These are phyloP conservation scores for Dictyostelium firmibasis DNA, from an alignment of 78 protist genomes.

Conservation along the genomic window DNA sequence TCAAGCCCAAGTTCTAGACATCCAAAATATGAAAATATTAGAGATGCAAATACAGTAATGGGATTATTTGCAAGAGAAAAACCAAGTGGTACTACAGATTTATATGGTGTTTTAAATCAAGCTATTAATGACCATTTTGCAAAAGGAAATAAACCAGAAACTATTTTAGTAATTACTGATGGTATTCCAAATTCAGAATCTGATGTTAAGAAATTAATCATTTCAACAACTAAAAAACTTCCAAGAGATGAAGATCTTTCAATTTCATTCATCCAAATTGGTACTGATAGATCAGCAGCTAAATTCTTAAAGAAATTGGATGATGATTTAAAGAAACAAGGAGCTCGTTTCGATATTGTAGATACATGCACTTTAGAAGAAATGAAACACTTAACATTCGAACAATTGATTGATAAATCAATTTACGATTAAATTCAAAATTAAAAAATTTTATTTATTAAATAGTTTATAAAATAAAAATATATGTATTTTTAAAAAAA, in stretches of 20 bases:
- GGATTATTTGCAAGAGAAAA: constrained; percentile 60
- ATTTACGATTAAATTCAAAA: constrained; percentile 28
- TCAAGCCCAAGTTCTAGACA: constrained; percentile 7
- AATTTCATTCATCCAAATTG: constrained; percentile 82
- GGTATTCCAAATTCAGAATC: constrained; percentile 73
- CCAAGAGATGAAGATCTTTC: constrained; percentile 76
- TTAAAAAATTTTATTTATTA: too few relatives aligned
- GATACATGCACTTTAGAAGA: constrained; percentile 43
- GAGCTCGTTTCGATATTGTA: constrained; percentile 80
- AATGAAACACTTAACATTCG: constrained; percentile 32
- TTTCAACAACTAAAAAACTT: constrained; percentile 24
- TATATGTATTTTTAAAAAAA: too few relatives aligned
- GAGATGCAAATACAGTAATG: constrained; percentile 15
- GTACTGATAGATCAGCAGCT: constrained; percentile 60
- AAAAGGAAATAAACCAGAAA: constrained; percentile 43
- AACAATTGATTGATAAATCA: constrained; percentile 65
- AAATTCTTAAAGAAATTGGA: constrained; percentile 69
- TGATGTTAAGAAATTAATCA: constrained; percentile 37
- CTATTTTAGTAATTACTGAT: constrained; percentile 83
- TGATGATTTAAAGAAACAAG: constrained; percentile 18
- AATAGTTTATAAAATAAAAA: too few relatives aligned
- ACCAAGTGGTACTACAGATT: constrained; percentile 81
- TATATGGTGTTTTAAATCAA: constrained; percentile 67
- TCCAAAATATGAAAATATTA: constrained; percentile 38
- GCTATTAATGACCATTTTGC: constrained; percentile 66